phyloP scores from a whole-genome alignment of 805 yeast genomes.

The Candida taoyuanica region DNA sequence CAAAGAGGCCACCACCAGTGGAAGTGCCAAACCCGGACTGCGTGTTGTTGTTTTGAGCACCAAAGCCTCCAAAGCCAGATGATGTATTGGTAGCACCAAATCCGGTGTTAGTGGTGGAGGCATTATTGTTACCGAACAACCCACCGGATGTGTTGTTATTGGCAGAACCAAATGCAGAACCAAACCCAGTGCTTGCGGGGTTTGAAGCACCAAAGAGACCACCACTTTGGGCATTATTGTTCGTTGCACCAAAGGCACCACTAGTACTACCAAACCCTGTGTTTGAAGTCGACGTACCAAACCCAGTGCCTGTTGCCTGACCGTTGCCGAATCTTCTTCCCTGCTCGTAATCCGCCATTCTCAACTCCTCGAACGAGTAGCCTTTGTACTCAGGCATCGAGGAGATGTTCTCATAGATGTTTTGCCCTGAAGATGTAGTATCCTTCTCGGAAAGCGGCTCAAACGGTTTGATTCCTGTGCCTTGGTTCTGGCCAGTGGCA shows the following conservation, averaged over 20 bases:
- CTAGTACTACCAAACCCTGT: constrained; percentile 25
- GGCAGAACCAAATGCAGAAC: constrained; percentile 18
- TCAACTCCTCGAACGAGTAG: constrained; percentile 80
- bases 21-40: constrained; percentile 6
- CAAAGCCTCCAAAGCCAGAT: constrained; percentile 4
- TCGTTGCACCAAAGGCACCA: neutral
- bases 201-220: constrained; percentile 39
- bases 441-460: constrained; percentile 72
- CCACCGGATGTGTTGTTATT: constrained; percentile 5
- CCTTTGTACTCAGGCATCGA: constrained; percentile 89
- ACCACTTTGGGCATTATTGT: constrained; percentile 24
- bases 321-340: constrained; percentile 56
- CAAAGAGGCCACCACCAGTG: too few relatives aligned
- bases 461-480: constrained; percentile 71
- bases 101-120: constrained; percentile 22
- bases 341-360: constrained; percentile 82
- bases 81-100: constrained; percentile 30
- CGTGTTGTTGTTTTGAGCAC: constrained; percentile 3
- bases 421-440: constrained; percentile 44
- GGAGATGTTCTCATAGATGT: constrained; percentile 66
- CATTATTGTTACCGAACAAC: constrained; percentile 7
- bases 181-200: constrained; percentile 1
- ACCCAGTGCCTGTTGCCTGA: constrained; percentile 29
- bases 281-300: constrained; percentile 26
- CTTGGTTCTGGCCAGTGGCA: constrained; percentile 41